These are phyloP conservation scores for Dioszegia crocea DNA, from an alignment of 768 basidiomycete species.

Conservation along the genomic window DNA sequence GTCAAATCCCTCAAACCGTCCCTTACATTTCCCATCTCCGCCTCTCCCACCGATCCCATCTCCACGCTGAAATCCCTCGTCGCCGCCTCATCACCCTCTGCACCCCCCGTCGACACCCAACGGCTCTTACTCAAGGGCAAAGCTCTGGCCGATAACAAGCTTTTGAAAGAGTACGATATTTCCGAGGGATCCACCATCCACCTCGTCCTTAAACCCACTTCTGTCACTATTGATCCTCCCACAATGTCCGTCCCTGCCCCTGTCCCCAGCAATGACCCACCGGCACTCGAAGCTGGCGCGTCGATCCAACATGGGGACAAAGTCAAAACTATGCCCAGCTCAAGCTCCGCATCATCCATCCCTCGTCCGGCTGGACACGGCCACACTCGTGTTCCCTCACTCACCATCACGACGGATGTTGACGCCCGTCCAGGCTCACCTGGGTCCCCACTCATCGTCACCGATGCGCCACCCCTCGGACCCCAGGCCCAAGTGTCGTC, in stretches of 20 bases:
- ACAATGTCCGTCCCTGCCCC: slow-evolving; percentile 30
- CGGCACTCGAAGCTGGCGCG: slow-evolving; percentile 24
- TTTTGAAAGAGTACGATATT: slow-evolving; percentile 84
- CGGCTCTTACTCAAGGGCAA: slow-evolving; percentile 91
- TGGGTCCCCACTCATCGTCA: slow-evolving; percentile 56
- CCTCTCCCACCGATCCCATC: slow-evolving; percentile 75
- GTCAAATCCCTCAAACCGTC: slow-evolving; percentile 92
- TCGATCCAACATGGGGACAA: not conserved
- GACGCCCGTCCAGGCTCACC: slow-evolving; percentile 19
- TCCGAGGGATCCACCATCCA: slow-evolving; percentile 76
- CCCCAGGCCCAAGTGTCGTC: slow-evolving; percentile 50
- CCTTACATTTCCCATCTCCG: slow-evolving; percentile 63
- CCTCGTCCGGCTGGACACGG: slow-evolving; percentile 7
- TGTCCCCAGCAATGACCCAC: slow-evolving; percentile 16
- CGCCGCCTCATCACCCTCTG: slow-evolving; percentile 56
- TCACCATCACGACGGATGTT: slow-evolving; percentile 42
- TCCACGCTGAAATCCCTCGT: slow-evolving; percentile 72
- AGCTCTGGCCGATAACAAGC: slow-evolving; percentile 78
- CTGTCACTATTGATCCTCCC: slow-evolving; percentile 46
- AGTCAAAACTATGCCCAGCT: not conserved
- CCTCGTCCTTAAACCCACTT: slow-evolving; percentile 69
- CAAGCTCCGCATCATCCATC: not conserved
- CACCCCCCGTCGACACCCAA: slow-evolving; percentile 75
- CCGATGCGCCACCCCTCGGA: slow-evolving; percentile 43
- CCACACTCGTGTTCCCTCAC: slow-evolving; percentile 22